Base-by-base conservation (phyloP, 176 grass and related monocot genomes). In the Avena atlantica region DNA sequence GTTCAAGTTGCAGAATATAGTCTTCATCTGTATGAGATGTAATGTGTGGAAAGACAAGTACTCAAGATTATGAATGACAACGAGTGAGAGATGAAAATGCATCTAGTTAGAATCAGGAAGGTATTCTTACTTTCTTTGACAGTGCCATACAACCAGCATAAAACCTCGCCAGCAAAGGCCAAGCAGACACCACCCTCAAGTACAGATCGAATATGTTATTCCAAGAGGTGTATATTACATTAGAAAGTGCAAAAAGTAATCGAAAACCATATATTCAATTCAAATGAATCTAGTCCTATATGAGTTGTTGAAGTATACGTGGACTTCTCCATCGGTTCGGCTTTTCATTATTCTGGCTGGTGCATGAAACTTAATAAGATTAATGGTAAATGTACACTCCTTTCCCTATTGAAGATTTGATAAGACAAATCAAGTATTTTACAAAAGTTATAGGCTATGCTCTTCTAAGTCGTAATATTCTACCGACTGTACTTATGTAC, bases 101-200 rank as follows among this genome's bases (percentile, higher is more conserved):
- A 62, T 80, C 72, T 89, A 80, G 13, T 20, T 78, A 57, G 45
- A 40, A 57, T 58, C 34, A 50, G 13, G 29, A 87, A 88, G 65
- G 34, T 82, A 87, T 69, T 42, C 91, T 76, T 89, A 95, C 96
- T 93, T 68, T 98, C 96, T 98, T 42, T 95, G 58, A 98, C 91
- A 91, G 96, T 98, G 57, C 96, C 96, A 62, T 98, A 98, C 47
- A 98, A 31, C 96, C 93, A 98, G 88, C 96, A 98, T 50, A 98
- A 87, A 89, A 98, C 96, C 81, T 95, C 96, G 81, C 95, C 96
- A 0, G 96, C 92, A 74, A 98, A 98, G 27, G 96, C 96, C 78
- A 98, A 76, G 57, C 93, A 98, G 47, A 98, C 96, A 20, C 96
- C 96, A 83, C 96, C 96, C 96, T 98, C 40, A 48, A 48, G 45